Conservation (phyloP, 2,329 filamentous ascomycete species). For the Fonsecaea multimorphosa region DNA sequence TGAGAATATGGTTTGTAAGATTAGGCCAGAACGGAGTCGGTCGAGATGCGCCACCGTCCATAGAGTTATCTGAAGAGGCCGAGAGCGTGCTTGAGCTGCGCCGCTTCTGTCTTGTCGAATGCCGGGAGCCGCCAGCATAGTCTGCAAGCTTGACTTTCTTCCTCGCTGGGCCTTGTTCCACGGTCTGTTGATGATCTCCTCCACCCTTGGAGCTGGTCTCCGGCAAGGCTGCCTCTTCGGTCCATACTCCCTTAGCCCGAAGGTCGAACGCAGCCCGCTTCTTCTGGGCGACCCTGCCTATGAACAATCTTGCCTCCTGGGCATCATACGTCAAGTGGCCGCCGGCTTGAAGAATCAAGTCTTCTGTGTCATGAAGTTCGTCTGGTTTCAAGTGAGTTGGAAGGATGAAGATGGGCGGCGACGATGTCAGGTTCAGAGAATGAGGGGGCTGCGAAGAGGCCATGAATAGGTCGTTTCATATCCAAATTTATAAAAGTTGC, state of each 20-base stretch:
- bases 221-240: slow-evolving; percentile 44
- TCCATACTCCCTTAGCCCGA: slow-evolving; percentile 66
- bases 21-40: slow-evolving; percentile 28
- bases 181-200: neutral
- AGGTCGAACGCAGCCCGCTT: slow-evolving; percentile 79
- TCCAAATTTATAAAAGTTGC: neutral
- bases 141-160: slow-evolving; percentile 25
- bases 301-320: slow-evolving; percentile 72
- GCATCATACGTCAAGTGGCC: slow-evolving; percentile 73
- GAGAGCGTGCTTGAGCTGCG: slow-evolving; percentile 21
- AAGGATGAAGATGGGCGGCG: slow-evolving; percentile 75
- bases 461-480: slow-evolving; percentile 5
- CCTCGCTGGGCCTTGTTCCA: slow-evolving; percentile 14
- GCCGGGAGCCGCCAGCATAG: slow-evolving; percentile 20
- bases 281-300: slow-evolving; percentile 74
- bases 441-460: neutral
- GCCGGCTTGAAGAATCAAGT: slow-evolving; percentile 61
- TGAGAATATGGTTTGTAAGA: slow-evolving; percentile 50
- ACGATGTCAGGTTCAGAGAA: slow-evolving; percentile 27
- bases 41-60: slow-evolving; percentile 1
- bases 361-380: slow-evolving; percentile 68
- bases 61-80: slow-evolving; percentile 18
- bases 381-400: slow-evolving; percentile 70
- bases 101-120: slow-evolving; percentile 15
- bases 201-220: neutral